These are phyloP conservation scores for Picea sitchensis DNA, from an alignment of 75 land plant species.

Conservation along the genomic window DNA sequence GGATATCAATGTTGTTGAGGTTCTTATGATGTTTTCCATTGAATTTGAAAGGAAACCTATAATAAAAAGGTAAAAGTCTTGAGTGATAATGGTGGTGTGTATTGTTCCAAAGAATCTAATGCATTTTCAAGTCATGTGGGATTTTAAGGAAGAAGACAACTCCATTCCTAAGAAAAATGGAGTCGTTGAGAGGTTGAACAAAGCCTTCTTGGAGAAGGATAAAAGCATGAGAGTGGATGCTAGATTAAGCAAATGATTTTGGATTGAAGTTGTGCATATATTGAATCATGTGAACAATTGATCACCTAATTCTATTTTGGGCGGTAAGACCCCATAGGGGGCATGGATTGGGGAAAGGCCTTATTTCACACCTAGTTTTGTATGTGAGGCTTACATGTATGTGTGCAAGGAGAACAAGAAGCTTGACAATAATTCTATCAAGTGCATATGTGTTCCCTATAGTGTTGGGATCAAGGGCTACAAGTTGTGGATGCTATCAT, in stretches of 20 bases:
- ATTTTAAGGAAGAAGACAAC: neutral
- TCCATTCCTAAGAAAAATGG: neutral
- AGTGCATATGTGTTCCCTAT: neutral
- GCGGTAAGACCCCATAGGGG: neutral
- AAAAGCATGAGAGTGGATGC: neutral
- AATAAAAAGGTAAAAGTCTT: neutral
- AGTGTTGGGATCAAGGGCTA: neutral
- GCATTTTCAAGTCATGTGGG: neutral
- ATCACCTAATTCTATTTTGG: neutral
- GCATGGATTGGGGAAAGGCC: neutral
- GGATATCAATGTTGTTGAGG: neutral
- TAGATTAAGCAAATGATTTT: neutral
- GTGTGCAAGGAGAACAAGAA: neutral
- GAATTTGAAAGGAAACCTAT: neutral
- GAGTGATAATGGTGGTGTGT: neutral
- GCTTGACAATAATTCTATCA: neutral
- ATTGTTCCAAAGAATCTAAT: neutral
- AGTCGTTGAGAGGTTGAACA: neutral
- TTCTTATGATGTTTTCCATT: neutral
- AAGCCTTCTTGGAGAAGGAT: neutral
- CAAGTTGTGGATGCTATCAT: no score
- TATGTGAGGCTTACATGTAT: neutral
- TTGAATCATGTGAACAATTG: neutral
- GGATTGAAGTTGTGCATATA: neutral
- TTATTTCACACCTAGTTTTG: neutral